Percentiles rank a stretch among this genome's conserved stretches.
These are phyloP conservation scores for Agaricus subrufescens DNA, from an alignment of 768 basidiomycete genomes.

Conservation along the genomic window DNA sequence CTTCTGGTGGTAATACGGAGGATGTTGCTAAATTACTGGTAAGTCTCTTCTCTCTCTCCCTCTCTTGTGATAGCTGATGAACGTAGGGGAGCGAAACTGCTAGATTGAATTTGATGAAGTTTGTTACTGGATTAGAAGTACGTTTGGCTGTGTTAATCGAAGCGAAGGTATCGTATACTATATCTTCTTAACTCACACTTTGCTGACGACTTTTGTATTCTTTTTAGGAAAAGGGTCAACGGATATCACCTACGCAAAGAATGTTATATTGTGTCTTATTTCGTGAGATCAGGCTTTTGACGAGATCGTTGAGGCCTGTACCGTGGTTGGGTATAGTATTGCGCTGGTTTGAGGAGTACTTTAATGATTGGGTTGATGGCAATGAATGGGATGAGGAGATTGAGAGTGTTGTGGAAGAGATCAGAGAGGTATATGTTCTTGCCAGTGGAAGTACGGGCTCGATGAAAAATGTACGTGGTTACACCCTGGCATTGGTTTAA, in stretches of 20 bases:
- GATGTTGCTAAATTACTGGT: background rate
- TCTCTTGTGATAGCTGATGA: background rate
- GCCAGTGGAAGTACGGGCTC: slow-evolving; percentile 42
- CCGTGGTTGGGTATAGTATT: slow-evolving; percentile 41
- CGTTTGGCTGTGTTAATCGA: slow-evolving; percentile 52
- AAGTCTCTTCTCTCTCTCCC: slow-evolving; percentile 20
- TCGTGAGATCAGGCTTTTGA: slow-evolving; percentile 58
- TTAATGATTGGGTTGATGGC: slow-evolving; percentile 11
- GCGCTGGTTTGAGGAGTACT: slow-evolving; percentile 38
- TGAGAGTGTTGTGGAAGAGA: slow-evolving; percentile 39
- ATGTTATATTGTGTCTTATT: slow-evolving; percentile 58
- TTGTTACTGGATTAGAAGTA: slow-evolving; percentile 52
- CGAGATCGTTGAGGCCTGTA: slow-evolving; percentile 60
- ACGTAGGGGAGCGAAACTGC: slow-evolving; percentile 24
- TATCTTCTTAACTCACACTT: background rate
- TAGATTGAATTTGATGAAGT: slow-evolving; percentile 32
- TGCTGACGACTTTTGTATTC: background rate
- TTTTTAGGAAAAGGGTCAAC: slow-evolving; percentile 46
- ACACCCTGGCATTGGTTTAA: background rate
- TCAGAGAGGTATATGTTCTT: slow-evolving; percentile 48
- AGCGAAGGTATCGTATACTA: slow-evolving; percentile 38
- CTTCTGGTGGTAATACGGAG: background rate
- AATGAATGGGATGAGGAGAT: slow-evolving; percentile 31
- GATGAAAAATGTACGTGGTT: slow-evolving; percentile 34
- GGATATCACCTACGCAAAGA: slow-evolving; percentile 53